These are phyloP conservation scores for Trifolium pratense DNA, from an alignment of 306 rosid species.

Conservation along the genomic window DNA sequence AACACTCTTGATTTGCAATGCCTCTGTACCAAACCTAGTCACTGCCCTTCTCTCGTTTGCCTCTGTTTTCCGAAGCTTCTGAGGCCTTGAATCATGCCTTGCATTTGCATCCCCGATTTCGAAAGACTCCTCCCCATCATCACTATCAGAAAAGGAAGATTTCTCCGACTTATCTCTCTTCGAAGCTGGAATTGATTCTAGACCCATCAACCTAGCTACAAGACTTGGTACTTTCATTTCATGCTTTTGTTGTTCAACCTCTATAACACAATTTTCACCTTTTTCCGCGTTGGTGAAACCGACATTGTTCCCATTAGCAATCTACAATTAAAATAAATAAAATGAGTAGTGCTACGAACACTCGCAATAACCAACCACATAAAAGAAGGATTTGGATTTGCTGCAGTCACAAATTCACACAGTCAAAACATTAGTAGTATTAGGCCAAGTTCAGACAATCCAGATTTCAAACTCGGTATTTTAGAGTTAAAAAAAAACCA, in stretches of 20 bases:
- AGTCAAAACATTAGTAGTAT: not conserved
- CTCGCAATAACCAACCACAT: not conserved
- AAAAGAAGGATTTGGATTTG: not conserved
- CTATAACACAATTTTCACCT: conserved; percentile 42
- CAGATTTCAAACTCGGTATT: not conserved
- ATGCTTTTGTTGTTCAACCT: conserved; percentile 47
- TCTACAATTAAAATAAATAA: conserved; percentile 44
- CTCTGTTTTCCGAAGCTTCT: conserved; percentile 68
- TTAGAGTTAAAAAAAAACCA: not conserved
- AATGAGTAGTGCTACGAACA: not conserved
- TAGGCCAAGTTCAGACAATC: not conserved
- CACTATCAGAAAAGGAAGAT: conserved; percentile 45
- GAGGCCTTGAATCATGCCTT: conserved; percentile 66
- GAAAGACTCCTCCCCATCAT: conserved; percentile 34
- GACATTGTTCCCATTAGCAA: conserved; percentile 71
- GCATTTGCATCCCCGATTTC: conserved; percentile 41
- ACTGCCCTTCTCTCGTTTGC: conserved; percentile 49
- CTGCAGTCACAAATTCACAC: not conserved
- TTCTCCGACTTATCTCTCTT: conserved; percentile 53
- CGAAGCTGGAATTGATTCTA: conserved; percentile 66
- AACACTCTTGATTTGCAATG: conserved; percentile 71
- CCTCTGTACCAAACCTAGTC: conserved; percentile 67
- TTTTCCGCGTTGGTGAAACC: conserved; percentile 61
- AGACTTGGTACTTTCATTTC: conserved; percentile 66
- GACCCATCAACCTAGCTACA: conserved; percentile 85